Evolutionary conservation across 352 stramenopile genomes (phyloP).

Genomic region (Phytophthora sojae): DNA sequence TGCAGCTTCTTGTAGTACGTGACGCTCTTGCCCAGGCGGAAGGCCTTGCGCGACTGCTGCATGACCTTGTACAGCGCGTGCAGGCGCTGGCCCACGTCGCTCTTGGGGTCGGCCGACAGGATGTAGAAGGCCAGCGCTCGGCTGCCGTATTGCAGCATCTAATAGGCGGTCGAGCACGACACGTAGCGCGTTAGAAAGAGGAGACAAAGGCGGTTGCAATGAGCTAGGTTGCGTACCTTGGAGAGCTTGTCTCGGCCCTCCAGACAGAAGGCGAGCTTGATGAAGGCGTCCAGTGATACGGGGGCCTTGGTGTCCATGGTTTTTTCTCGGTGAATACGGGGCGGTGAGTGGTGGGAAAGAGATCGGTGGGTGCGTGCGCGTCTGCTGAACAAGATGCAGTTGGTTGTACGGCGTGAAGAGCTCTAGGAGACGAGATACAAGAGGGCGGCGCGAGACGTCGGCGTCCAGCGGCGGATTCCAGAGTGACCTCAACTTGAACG

Average conservation of each 20-base stretch:
- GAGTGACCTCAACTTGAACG: constrained; percentile 41
- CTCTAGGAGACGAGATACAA: not conserved
- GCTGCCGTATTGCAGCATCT: constrained; percentile 87
- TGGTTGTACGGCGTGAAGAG: not conserved
- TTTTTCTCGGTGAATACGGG: not conserved
- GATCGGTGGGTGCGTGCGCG: not conserved
- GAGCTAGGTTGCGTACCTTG: constrained; percentile 59
- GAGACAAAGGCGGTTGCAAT: not conserved
- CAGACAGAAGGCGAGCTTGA: constrained; percentile 78
- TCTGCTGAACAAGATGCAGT: not conserved
- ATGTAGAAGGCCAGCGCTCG: constrained; percentile 84
- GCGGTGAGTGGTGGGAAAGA: not conserved
- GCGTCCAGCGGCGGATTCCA: not conserved
- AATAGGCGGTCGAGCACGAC: not conserved
- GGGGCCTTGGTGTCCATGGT: constrained; percentile 54
- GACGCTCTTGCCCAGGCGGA: constrained; percentile 86
- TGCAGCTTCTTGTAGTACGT: constrained; percentile 86
- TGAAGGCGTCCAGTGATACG: constrained; percentile 65
- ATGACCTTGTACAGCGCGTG: constrained; percentile 82
- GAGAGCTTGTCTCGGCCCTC: constrained; percentile 90
- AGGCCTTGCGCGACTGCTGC: constrained; percentile 85
- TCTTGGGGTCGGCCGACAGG: constrained; percentile 83
- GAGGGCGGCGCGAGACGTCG: not conserved
- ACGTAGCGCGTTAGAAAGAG: constrained; percentile 24
- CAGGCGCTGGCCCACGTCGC: constrained; percentile 76